phyloP scores from a whole-genome alignment of 306 rosid species.

The Acacia acuminata region DNA sequence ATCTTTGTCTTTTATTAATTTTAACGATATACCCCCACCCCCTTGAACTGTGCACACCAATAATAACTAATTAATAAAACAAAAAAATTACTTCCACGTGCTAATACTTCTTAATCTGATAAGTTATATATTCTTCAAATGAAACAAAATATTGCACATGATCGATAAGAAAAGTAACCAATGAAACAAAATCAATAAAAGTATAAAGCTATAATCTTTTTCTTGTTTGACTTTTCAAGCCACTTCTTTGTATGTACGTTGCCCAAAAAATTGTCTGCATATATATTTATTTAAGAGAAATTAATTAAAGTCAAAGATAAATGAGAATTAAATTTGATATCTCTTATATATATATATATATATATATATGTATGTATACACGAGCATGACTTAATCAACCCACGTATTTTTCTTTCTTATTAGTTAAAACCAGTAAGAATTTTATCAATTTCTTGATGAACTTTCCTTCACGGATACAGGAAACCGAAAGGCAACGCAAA shows the following conservation, averaged over 20 bases:
- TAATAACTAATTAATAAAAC: no score
- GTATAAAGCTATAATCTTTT: neutral
- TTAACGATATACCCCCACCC: no score
- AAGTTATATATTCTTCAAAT: neutral
- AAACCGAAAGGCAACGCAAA: constrained; percentile 12
- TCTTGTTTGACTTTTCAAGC: neutral
- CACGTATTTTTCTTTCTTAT: neutral
- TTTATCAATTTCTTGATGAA: constrained; percentile 16
- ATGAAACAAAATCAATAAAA: neutral
- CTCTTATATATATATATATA: neutral
- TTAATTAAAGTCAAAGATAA: neutral
- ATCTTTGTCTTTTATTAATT: no score
- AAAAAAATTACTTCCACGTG: neutral
- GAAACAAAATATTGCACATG: neutral
- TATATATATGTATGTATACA: constrained; percentile 17
- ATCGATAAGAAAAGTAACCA: neutral
- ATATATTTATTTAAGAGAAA: neutral
- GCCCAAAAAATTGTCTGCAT: neutral
- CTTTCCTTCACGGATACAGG: constrained; percentile 34
- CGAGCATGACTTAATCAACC: constrained; percentile 26
- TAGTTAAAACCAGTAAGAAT: constrained; percentile 31
- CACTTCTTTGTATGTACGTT: neutral
- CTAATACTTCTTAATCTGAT: neutral
- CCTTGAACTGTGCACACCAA: no score
- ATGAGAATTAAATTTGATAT: neutral